A percentile compares a stretch with the other conserved stretches of the same genome.
phyloP scores from a whole-genome alignment of 1,139 yeast genomes.

The Debaryomycetaceae sp. region DNA sequence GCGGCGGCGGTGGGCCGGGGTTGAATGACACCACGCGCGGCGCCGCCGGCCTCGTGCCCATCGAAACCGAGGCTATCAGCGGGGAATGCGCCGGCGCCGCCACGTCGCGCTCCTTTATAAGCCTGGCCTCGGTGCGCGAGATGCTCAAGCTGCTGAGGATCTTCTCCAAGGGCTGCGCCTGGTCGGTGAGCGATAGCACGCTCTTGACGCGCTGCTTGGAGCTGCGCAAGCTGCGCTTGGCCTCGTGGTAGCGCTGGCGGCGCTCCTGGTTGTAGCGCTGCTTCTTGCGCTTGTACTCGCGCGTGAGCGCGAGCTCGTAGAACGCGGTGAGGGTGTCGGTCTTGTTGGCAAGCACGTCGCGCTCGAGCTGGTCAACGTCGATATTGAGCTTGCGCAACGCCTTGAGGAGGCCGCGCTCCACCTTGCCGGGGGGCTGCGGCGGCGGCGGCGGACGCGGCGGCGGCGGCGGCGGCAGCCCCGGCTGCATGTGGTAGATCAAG shows the following conservation, averaged over 20 bases:
- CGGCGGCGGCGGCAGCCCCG: too few relatives aligned
- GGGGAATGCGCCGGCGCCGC: conserved; percentile 11
- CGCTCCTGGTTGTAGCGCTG: conserved; percentile 29
- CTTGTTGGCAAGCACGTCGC: conserved; percentile 55
- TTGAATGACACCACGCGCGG: conserved; percentile 1
- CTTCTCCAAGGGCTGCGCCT: conserved; percentile 37
- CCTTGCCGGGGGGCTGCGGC: conserved; percentile 22
- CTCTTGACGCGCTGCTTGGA: conserved; percentile 49
- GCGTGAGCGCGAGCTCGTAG: conserved; percentile 71
- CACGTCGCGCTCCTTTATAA: conserved; percentile 18
- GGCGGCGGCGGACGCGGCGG: too few relatives aligned
- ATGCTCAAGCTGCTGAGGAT: conserved; percentile 39
- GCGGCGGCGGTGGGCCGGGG: too few relatives aligned
- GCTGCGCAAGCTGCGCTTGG: conserved; percentile 38
- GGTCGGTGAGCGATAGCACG: conserved; percentile 34
- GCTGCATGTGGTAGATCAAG: too few relatives aligned
- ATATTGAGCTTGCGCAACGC: conserved; percentile 62
- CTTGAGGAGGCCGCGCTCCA: conserved; percentile 64
- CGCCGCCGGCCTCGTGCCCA: conserved; percentile 1
- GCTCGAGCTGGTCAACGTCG: conserved; percentile 59
- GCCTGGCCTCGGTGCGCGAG: too few relatives aligned
- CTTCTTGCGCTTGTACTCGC: conserved; percentile 45
- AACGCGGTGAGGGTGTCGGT: conserved; percentile 82
- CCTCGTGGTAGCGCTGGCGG: conserved; percentile 37
- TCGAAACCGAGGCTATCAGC: conserved; percentile 1